A percentile compares a stretch with the other conserved stretches of the same genome.
Evolutionary conservation across 164 flowering plant genomes (phyloP).

Genomic region (Hamamelis virginiana): DNA sequence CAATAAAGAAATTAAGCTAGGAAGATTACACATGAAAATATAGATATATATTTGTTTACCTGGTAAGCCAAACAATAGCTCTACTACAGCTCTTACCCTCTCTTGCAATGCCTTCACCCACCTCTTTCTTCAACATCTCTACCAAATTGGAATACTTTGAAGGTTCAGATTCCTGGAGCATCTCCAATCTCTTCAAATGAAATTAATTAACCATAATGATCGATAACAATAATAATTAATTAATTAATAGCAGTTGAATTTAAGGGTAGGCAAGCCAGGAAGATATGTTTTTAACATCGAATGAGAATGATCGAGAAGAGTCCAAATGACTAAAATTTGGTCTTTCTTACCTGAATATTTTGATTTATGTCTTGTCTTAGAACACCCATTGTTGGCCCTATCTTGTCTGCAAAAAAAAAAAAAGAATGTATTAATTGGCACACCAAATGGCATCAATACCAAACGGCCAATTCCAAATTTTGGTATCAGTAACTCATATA

Average conservation of each 20-base stretch:
- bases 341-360: slow-evolving; percentile 58
- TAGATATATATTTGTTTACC: slow-evolving; percentile 41
- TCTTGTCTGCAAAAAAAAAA: slow-evolving; percentile 83
- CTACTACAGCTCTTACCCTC: slow-evolving; percentile 50
- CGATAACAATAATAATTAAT: neutral
- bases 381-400: slow-evolving; percentile 90
- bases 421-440: slow-evolving; percentile 4
- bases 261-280: neutral
- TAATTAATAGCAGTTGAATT: neutral
- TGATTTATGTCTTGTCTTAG: slow-evolving; percentile 76
- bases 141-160: slow-evolving; percentile 46
- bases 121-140: slow-evolving; percentile 73
- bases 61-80: slow-evolving; percentile 85
- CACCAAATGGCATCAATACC: too few relatives aligned
- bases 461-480: too few relatives aligned
- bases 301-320: too few relatives aligned
- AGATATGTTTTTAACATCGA: neutral
- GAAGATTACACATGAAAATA: too few relatives aligned
- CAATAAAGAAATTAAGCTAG: too few relatives aligned
- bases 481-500: too few relatives aligned
- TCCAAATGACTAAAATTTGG: neutral
- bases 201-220: too few relatives aligned
- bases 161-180: slow-evolving; percentile 50
- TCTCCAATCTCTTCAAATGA: slow-evolving; percentile 59
- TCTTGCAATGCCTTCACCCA: slow-evolving; percentile 59